phyloP scores from a whole-genome alignment of 768 basidiomycete species.

The Vararia minispora region DNA sequence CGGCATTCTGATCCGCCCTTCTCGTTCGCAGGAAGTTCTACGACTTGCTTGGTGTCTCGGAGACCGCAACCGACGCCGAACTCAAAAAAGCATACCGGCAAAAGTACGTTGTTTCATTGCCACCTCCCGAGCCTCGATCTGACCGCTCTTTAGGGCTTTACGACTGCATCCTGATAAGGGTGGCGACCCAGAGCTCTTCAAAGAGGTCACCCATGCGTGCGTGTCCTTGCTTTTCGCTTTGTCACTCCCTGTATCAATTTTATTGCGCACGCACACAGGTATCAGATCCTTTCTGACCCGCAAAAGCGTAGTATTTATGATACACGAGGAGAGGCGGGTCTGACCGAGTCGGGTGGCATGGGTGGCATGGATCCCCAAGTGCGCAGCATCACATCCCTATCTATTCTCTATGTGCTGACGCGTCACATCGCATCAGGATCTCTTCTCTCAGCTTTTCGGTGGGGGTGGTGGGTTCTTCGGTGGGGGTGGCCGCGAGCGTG shows the following conservation, averaged over 20 bases:
- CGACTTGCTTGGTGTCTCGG: slow-evolving; percentile 80
- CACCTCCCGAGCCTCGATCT: background rate
- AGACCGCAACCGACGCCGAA: slow-evolving; percentile 70
- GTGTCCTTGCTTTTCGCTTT: slow-evolving; percentile 23
- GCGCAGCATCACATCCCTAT: slow-evolving; percentile 15
- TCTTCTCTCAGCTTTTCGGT: slow-evolving; percentile 95
- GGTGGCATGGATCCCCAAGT: slow-evolving; percentile 96
- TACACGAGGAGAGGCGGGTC: slow-evolving; percentile 83
- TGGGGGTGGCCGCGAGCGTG: slow-evolving; percentile 42
- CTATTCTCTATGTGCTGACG: background rate
- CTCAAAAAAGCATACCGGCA: slow-evolving; percentile 95
- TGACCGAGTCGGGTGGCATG: slow-evolving; percentile 80
- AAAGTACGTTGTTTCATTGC: slow-evolving; percentile 39
- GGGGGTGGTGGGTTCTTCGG: slow-evolving; percentile 58
- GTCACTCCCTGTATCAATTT: slow-evolving; percentile 9
- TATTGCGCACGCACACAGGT: slow-evolving; percentile 34
- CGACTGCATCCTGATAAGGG: slow-evolving; percentile 90
- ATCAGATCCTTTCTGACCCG: slow-evolving; percentile 86
- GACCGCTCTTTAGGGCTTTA: slow-evolving; percentile 46
- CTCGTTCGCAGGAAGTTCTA: slow-evolving; percentile 62
- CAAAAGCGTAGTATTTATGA: slow-evolving; percentile 80
- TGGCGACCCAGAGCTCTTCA: slow-evolving; percentile 94
- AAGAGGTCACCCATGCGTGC: slow-evolving; percentile 92
- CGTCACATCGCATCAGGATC: slow-evolving; percentile 42
- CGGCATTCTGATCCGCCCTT: slow-evolving; percentile 6